Evolutionary conservation across 2,329 filamentous ascomycete species (phyloP), one percentile per base, ranked within the genome.

Genomic region (Colletotrichum magnum): DNA sequence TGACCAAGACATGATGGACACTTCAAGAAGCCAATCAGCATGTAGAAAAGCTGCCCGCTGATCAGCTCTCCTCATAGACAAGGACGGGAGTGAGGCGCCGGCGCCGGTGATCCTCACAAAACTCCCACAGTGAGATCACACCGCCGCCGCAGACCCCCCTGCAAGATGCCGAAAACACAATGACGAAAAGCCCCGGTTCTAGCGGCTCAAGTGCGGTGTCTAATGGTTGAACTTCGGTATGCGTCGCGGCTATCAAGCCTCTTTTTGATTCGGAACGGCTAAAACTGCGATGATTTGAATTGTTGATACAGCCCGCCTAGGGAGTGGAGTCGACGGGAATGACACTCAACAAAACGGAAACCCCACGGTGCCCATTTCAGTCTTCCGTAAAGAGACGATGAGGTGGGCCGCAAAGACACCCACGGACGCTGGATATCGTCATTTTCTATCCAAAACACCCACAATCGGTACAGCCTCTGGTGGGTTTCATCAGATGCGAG

Each of bases 91-190:
- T 24, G 15, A 50, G 50, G 48, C 18, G 53, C 41, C 45, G 26
- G 28, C 48, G 21, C 50, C 50, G n/a, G 62, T 26, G n/a, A 36
- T 53, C 18, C 48, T 54, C 56, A 36, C 32, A 15, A 45, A 18
- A 15, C 48, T n/a, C 26, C 26, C 39, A n/a, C 10, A 21, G 15
- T 7, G 39, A 41, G 62, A 21, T 45, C 39, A 39, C 47, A 53
- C 32, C 53, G 28, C 59, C 24, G 39, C 59, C 24, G 39, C 16
- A n/a, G 28, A n/a, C 7, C 54, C 65, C 53, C 53, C 65, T 68
- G 61, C 41, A 48, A 10, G 47, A 16, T 47, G 60, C 59, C 52
- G n/a, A 26, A 21, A 13, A 18, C 28, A 41, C n/a, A 6, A 54
- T 32, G 48, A 0, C 28, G 28, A 39, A 50, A 24, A 48, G 36